phyloP scores from a whole-genome alignment of 768 basidiomycete genomes.

The Auricularia heimuer region DNA sequence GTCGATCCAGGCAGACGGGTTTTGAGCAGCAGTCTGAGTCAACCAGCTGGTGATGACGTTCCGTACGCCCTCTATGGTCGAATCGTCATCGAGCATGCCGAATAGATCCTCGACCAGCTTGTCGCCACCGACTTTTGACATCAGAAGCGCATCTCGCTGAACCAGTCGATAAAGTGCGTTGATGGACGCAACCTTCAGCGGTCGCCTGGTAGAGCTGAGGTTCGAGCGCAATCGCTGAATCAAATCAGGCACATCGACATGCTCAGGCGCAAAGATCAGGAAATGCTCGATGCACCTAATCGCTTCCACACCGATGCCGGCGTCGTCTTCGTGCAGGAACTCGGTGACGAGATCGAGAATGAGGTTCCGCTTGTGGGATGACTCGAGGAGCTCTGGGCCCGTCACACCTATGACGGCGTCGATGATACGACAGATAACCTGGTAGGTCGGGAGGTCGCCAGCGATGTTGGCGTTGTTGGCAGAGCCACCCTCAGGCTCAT shows the following conservation, averaged over 20 bases:
- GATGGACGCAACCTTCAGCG: slow-evolving; percentile 88
- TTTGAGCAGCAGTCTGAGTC: slow-evolving; percentile 83
- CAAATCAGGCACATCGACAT: slow-evolving; percentile 71
- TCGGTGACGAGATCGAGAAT: slow-evolving; percentile 79
- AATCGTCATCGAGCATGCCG: slow-evolving; percentile 89
- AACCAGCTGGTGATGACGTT: slow-evolving; percentile 93
- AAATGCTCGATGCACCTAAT: slow-evolving; percentile 96
- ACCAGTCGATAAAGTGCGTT: slow-evolving; percentile 95
- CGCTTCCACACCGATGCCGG: slow-evolving; percentile 83
- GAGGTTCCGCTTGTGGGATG: slow-evolving; percentile 63
- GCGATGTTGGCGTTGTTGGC: slow-evolving; percentile 73
- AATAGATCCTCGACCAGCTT: slow-evolving; percentile 90
- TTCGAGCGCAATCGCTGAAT: slow-evolving; percentile 70
- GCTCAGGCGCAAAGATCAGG: slow-evolving; percentile 87
- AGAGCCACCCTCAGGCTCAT: slow-evolving; percentile 88
- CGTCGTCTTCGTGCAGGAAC: slow-evolving; percentile 77
- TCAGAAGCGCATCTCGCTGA: slow-evolving; percentile 82
- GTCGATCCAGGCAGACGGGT: slow-evolving; percentile 97
- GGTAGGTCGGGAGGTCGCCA: slow-evolving; percentile 87
- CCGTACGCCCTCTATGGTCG: slow-evolving; percentile 85
- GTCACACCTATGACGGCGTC: slow-evolving; percentile 90
- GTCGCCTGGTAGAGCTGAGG: slow-evolving; percentile 69
- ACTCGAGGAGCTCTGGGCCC: slow-evolving; percentile 93
- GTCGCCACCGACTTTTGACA: slow-evolving; percentile 92
- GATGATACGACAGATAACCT: slow-evolving; percentile 82